Evolutionary conservation across 345 rosid species (phyloP).

Genomic region (Pistacia integerrima): DNA sequence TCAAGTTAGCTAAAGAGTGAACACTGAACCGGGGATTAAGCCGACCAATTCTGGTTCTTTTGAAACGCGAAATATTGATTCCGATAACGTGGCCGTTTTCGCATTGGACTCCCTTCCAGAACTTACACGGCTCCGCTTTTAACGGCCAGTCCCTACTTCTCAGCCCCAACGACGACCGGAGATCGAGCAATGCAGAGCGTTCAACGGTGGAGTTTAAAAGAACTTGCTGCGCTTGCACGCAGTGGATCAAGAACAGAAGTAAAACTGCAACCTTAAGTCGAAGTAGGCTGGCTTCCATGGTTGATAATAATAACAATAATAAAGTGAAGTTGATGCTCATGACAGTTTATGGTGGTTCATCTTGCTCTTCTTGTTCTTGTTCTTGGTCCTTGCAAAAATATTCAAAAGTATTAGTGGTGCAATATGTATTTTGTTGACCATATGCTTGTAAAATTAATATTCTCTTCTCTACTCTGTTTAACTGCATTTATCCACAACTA

Average conservation of each 20-base stretch:
- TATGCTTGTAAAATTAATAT: not conserved
- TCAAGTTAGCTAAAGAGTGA: slow-evolving; percentile 52
- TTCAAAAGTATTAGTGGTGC: slow-evolving; percentile 7
- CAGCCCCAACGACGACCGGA: slow-evolving; percentile 68
- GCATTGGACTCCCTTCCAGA: slow-evolving; percentile 62
- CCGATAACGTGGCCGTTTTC: slow-evolving; percentile 44
- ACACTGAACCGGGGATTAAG: slow-evolving; percentile 52
- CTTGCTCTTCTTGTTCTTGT: slow-evolving; percentile 3
- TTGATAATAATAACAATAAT: not conserved
- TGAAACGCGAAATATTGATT: slow-evolving; percentile 56
- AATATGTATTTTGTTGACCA: slow-evolving; percentile 15
- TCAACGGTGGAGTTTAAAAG: slow-evolving; percentile 35
- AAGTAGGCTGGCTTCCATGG: slow-evolving; percentile 27
- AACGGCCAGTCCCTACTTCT: slow-evolving; percentile 63
- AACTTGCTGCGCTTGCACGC: slow-evolving; percentile 34
- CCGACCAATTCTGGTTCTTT: slow-evolving; percentile 55
- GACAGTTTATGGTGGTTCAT: slow-evolving; percentile 4
- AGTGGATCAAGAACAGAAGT: slow-evolving; percentile 31
- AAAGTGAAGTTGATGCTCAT: slow-evolving; percentile 9
- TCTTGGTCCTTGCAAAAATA: not conserved
- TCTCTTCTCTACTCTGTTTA: not conserved
- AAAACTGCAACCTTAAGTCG: slow-evolving; percentile 1
- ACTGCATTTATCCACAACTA: not conserved
- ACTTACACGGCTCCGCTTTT: slow-evolving; percentile 50
- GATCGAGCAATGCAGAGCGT: slow-evolving; percentile 51